Conservation (phyloP, 2,329 filamentous ascomycete genomes). For the Leptographium lundbergii region DNA sequence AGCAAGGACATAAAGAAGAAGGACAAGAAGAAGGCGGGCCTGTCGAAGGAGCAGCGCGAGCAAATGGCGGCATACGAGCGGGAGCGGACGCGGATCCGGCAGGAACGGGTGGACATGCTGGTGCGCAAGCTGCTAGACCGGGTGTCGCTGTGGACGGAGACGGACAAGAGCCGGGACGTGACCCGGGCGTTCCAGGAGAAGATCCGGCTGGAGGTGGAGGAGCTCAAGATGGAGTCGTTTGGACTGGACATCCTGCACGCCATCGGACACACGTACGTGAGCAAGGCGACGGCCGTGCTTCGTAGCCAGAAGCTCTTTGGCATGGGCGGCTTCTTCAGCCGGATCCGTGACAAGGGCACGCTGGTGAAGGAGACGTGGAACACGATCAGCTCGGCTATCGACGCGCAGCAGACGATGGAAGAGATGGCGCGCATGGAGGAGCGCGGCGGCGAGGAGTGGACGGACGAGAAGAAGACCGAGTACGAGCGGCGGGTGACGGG, state of each 20-base stretch:
- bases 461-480: conserved; percentile 90
- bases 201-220: conserved; percentile 88
- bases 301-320: conserved; percentile 96
- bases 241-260: conserved; percentile 92
- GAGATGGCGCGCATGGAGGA: conserved; percentile 97
- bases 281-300: conserved; percentile 75
- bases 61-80: conserved; percentile 79
- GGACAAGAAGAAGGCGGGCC: conserved; percentile 54
- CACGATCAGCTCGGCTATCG: conserved; percentile 90
- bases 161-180: conserved; percentile 75
- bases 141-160: conserved; percentile 92
- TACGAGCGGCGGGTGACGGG: conserved; percentile 93
- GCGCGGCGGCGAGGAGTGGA: conserved; percentile 93
- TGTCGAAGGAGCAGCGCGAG: conserved; percentile 87
- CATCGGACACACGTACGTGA: conserved; percentile 80
- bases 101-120: conserved; percentile 76
- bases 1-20: conserved; percentile 55
- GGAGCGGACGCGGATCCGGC: conserved; percentile 69
- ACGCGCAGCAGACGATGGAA: conserved; percentile 96
- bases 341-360: conserved; percentile 91
- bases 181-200: conserved; percentile 88
- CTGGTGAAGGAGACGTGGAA: conserved; percentile 98
- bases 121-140: conserved; percentile 77
- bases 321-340: conserved; percentile 86
- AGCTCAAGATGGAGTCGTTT: conserved; percentile 98